Conservation (phyloP, 306 rosid species). For the Hippophae gyantsensis region DNA sequence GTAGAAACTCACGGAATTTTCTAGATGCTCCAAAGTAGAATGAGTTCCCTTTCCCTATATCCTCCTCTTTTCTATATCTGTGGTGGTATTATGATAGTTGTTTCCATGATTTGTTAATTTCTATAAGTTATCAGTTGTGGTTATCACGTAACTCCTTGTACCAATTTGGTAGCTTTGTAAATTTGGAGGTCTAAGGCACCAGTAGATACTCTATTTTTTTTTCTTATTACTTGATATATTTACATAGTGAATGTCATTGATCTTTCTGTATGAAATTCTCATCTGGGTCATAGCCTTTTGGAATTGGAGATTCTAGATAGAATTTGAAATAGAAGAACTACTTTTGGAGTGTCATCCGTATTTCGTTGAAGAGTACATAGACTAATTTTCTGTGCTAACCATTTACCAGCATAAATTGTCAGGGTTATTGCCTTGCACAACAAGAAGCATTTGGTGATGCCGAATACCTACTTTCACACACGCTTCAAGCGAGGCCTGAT, state of each 20-base stretch:
- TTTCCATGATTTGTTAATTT: neutral
- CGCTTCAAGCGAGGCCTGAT: neutral
- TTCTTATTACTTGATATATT: neutral
- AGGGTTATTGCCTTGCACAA: neutral
- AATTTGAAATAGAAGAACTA: too few relatives aligned
- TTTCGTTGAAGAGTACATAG: too few relatives aligned
- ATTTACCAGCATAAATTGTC: too few relatives aligned
- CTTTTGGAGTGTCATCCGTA: too few relatives aligned
- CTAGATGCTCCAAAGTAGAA: neutral
- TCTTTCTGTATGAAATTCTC: neutral
- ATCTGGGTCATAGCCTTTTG: neutral
- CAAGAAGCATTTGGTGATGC: neutral
- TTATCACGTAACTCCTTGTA: neutral
- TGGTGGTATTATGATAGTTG: neutral
- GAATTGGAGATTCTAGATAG: too few relatives aligned
- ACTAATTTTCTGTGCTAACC: too few relatives aligned
- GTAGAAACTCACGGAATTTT: constrained; percentile 2
- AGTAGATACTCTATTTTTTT: too few relatives aligned
- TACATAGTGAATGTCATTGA: neutral
- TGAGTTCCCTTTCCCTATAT: too few relatives aligned
- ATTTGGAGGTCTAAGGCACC: neutral
- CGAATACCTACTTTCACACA: neutral
- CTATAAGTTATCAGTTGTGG: neutral
- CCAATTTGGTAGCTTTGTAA: neutral
- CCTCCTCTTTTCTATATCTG: neutral